Percentiles rank a stretch among this genome's conserved stretches.
These are phyloP conservation scores for Xylaria bambusicola DNA, from an alignment of 495 filamentous ascomycete genomes.

Conservation along the genomic window DNA sequence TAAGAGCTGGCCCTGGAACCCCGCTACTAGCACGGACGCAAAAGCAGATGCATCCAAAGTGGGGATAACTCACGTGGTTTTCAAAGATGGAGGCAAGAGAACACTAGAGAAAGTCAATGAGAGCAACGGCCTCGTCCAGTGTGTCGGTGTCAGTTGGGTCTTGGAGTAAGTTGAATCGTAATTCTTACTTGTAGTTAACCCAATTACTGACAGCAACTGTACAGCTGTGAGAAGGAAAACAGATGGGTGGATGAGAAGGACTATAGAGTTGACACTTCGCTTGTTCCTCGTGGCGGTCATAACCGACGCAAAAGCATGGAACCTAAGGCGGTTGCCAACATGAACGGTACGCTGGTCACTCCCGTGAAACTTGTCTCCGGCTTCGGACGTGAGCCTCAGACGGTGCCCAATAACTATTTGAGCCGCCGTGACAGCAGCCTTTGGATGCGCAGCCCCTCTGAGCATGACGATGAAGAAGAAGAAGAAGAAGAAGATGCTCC, in stretches of 20 bases:
- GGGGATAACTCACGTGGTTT: slow-evolving; percentile 93
- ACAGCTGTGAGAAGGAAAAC: slow-evolving; percentile 77
- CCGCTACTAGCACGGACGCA: slow-evolving; percentile 37
- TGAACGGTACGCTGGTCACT: slow-evolving; percentile 65
- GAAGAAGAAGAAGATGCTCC: slow-evolving; percentile 42
- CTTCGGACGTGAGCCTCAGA: slow-evolving; percentile 41
- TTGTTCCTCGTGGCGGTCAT: slow-evolving; percentile 73
- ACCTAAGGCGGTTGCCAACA: slow-evolving; percentile 71
- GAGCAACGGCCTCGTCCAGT: slow-evolving; percentile 72
- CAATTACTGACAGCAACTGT: slow-evolving; percentile 22
- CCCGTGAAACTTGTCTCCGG: slow-evolving; percentile 34
- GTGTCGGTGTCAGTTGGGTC: slow-evolving; percentile 87
- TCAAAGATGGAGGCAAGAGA: slow-evolving; percentile 85
- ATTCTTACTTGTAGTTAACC: neutral
- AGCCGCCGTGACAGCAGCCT: slow-evolving; percentile 53
- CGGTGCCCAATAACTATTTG: slow-evolving; percentile 43
- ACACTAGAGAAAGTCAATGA: slow-evolving; percentile 86
- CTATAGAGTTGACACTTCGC: slow-evolving; percentile 70
- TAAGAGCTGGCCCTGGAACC: slow-evolving; percentile 85
- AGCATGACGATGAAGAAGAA: slow-evolving; percentile 45
- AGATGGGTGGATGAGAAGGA: slow-evolving; percentile 69
- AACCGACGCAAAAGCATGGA: slow-evolving; percentile 92
- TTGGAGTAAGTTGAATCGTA: slow-evolving; percentile 64
- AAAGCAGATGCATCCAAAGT: slow-evolving; percentile 55
- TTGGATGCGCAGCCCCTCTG: slow-evolving; percentile 49